A percentile compares a stretch with the other conserved stretches of the same genome.
Evolutionary conservation across 108 stramenopile species (phyloP).

Genomic region (Nannochloropsis granulata): DNA sequence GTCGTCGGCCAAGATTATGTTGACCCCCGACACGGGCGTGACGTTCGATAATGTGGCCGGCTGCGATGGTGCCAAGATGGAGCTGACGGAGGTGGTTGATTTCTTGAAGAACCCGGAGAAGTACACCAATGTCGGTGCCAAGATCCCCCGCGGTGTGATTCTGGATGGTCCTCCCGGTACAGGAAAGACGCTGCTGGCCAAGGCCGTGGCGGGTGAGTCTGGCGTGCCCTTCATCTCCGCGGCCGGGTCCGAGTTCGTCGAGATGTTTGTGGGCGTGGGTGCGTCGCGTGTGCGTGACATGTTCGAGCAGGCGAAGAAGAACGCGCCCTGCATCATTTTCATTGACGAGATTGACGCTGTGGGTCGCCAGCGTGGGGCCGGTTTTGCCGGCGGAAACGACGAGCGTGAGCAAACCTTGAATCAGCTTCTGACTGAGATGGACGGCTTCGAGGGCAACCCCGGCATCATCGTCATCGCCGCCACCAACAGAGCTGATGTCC

Average conservation of each 20-base stretch:
- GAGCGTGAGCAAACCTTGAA: conserved; percentile 48
- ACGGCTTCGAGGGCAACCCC: conserved; percentile 36
- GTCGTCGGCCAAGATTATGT: conserved; percentile 54
- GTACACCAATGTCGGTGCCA: conserved; percentile 42
- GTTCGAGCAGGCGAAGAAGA: conserved; percentile 41
- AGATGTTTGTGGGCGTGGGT: conserved; percentile 92
- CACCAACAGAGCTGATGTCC: conserved; percentile 53
- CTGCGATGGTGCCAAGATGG: conserved; percentile 81
- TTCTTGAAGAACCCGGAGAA: conserved; percentile 79
- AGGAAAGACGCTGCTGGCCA: conserved; percentile 45
- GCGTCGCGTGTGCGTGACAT: conserved; percentile 50
- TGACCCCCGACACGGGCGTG: conserved; percentile 35
- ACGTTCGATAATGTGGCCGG: conserved; percentile 93
- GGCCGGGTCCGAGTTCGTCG: conserved; percentile 47
- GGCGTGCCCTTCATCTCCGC: conserved; percentile 43
- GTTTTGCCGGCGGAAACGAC: conserved; percentile 50
- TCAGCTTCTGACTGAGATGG: conserved; percentile 48
- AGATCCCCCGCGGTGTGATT: conserved; percentile 39
- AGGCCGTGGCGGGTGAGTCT: conserved; percentile 44
- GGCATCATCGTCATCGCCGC: conserved; percentile 46
- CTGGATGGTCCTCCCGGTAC: conserved; percentile 42
- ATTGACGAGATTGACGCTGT: conserved; percentile 94
- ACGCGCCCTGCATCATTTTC: conserved; percentile 62
- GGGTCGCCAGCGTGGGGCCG: conserved; percentile 60
- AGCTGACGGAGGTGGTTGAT: conserved; percentile 93